Evolutionary conservation across 352 stramenopile species (phyloP).

Genomic region (Phytophthora pseudosyringae): DNA sequence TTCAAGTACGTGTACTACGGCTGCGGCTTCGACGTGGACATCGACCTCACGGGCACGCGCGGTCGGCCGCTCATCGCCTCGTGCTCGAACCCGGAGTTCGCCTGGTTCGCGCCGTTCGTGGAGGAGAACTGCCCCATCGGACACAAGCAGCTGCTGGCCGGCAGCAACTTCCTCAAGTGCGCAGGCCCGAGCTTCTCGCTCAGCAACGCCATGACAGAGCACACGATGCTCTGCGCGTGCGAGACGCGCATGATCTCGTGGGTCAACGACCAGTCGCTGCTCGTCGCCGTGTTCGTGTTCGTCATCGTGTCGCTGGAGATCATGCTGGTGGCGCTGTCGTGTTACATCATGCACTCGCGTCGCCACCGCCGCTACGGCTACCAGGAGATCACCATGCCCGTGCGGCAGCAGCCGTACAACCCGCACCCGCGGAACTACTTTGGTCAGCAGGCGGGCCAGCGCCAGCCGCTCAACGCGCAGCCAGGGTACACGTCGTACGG

Average conservation of each 20-base stretch:
- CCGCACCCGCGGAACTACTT: slow-evolving; percentile 83
- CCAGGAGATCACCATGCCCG: slow-evolving; percentile 87
- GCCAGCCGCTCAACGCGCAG: slow-evolving; percentile 51
- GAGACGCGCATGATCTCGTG: slow-evolving; percentile 82
- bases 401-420: slow-evolving; percentile 83
- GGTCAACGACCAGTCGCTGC: slow-evolving; percentile 81
- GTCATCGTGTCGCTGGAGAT: slow-evolving; percentile 85
- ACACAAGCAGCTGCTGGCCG: slow-evolving; percentile 51
- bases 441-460: slow-evolving; percentile 41
- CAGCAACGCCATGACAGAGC: slow-evolving; percentile 69
- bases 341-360: slow-evolving; percentile 84
- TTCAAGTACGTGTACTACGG: slow-evolving; percentile 81
- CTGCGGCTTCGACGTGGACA: slow-evolving; percentile 71
- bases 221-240: slow-evolving; percentile 85
- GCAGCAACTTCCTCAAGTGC: slow-evolving; percentile 77
- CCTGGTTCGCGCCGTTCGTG: slow-evolving; percentile 80
- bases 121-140: slow-evolving; percentile 76
- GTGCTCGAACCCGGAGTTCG: slow-evolving; percentile 63
- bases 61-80: slow-evolving; percentile 51
- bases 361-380: slow-evolving; percentile 72
- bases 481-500: slow-evolving; percentile 44
- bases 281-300: slow-evolving; percentile 82
- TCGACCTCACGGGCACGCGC: slow-evolving; percentile 52
- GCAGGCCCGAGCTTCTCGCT: slow-evolving; percentile 68
- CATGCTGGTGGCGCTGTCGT: slow-evolving; percentile 77